Evolutionary conservation across 2,329 filamentous ascomycete species (phyloP), one percentile per base, ranked within the genome.

Genomic region (Penicillium sp.): DNA sequence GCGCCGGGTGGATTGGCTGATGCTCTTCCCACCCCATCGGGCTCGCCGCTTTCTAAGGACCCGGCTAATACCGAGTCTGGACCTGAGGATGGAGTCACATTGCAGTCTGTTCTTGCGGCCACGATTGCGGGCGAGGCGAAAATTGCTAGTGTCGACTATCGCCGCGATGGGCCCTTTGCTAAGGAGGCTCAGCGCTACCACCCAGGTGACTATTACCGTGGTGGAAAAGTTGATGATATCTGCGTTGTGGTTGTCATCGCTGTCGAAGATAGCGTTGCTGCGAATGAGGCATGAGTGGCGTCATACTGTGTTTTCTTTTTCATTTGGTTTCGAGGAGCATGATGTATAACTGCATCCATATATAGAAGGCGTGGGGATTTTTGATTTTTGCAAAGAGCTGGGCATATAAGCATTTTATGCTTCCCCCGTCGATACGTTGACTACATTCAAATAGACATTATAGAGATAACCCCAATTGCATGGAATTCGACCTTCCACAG

Each of bases 191-290:
- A 94, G 72, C 90, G 88, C 70, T 87, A 90, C 70, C 96, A 90
- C 67, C 93, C 94, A 0, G 81, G 88, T 38, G 93, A 97, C 74
- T 85, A 87, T 58, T 99, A 91, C 86, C 86, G 86, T 58, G 94
- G 94, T 57, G 94, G 94, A 52, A 99, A 99, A 76, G 85, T 95
- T 21, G 94, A 99, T 72, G 94, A 99, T 74, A 97, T 99, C 58
- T 93, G 91, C 69, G 91, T 91, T 5, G 81, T 99, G 50, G 87
- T 93, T 15, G 86, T 88, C 33, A 80, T 96, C 31, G 91, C 90
- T 1, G 86, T 90, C 9, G 88, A 93, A 65, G 85, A 78, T 54
- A 65, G 57, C 23, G 29, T 56, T 8, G 57, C 35, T 37, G 23
- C 37, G 13, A 33, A n/a, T 13, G 31, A 43, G 33, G 6, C 45